These are phyloP conservation scores for Neurospora sp. DNA, from an alignment of 495 filamentous ascomycete genomes.

Conservation along the genomic window DNA sequence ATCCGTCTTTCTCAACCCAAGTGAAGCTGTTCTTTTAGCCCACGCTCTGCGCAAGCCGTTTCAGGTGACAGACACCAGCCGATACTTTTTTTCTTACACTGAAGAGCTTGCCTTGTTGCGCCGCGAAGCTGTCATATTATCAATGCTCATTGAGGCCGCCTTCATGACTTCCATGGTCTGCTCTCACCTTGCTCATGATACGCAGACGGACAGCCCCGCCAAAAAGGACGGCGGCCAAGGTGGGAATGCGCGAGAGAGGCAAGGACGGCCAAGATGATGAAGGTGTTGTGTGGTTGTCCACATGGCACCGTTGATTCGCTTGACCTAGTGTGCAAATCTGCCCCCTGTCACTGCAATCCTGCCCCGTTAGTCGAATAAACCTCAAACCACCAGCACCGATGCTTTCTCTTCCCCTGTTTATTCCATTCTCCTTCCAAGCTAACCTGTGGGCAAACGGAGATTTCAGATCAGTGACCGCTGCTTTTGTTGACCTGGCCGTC, in stretches of 20 bases:
- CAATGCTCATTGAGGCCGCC: background rate
- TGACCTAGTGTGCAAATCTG: background rate
- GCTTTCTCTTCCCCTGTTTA: background rate
- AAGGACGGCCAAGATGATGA: background rate
- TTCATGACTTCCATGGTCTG: background rate
- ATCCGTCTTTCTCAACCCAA: background rate
- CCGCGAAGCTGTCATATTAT: background rate
- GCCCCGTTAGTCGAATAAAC: background rate
- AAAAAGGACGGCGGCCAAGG: background rate
- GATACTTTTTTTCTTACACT: background rate
- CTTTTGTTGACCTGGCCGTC: background rate
- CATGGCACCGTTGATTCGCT: background rate
- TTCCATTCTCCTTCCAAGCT: background rate
- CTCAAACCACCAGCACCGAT: background rate
- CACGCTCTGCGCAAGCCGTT: background rate
- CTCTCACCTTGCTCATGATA: background rate
- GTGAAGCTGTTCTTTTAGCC: background rate
- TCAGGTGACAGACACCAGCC: background rate
- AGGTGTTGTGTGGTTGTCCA: background rate
- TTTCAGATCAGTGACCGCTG: background rate
- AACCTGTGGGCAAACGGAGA: background rate
- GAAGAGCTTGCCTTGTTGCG: background rate
- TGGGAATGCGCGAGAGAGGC: background rate
- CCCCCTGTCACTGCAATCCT: background rate
- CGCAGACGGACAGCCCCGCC: background rate